Evolutionary conservation across 2,329 filamentous ascomycete genomes (phyloP).

Genomic region (Emericellopsis atlantica): DNA sequence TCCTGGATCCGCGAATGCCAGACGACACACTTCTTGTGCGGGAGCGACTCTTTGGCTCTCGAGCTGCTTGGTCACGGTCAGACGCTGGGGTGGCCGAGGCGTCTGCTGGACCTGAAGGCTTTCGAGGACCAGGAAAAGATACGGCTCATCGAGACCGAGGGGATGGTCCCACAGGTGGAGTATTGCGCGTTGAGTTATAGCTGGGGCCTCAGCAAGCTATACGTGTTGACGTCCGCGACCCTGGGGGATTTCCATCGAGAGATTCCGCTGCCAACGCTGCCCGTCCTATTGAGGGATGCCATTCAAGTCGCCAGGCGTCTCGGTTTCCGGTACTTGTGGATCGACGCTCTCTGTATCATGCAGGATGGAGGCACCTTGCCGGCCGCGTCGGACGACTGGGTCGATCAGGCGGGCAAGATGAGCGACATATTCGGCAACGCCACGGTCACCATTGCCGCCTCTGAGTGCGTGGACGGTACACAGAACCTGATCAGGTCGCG

Average conservation of each 20-base stretch:
- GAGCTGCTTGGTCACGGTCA: background rate
- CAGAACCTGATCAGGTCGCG: background rate
- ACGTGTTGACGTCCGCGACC: background rate
- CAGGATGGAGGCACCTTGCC: slow-evolving; percentile 3
- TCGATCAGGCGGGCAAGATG: background rate
- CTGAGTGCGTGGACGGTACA: background rate
- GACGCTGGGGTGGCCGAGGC: background rate
- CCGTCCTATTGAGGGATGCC: slow-evolving; percentile 4
- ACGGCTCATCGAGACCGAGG: background rate
- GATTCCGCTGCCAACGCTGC: background rate
- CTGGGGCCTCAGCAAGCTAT: slow-evolving; percentile 3
- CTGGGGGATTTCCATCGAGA: background rate
- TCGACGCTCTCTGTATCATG: slow-evolving; percentile 9
- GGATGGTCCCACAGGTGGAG: background rate
- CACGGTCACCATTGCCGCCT: background rate
- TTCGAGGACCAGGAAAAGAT: background rate
- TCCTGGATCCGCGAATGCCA: slow-evolving; percentile 1
- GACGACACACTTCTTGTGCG: background rate
- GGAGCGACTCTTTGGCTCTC: background rate
- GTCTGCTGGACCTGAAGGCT: background rate
- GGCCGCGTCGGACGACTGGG: background rate
- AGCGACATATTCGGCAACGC: slow-evolving; percentile 1
- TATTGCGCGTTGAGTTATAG: slow-evolving; percentile 6
- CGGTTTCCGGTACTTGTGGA: slow-evolving; percentile 6
- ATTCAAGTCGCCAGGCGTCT: slow-evolving; percentile 5